phyloP scores from a whole-genome alignment of 139 green algal species.

The Spirogloea muscicola region DNA sequence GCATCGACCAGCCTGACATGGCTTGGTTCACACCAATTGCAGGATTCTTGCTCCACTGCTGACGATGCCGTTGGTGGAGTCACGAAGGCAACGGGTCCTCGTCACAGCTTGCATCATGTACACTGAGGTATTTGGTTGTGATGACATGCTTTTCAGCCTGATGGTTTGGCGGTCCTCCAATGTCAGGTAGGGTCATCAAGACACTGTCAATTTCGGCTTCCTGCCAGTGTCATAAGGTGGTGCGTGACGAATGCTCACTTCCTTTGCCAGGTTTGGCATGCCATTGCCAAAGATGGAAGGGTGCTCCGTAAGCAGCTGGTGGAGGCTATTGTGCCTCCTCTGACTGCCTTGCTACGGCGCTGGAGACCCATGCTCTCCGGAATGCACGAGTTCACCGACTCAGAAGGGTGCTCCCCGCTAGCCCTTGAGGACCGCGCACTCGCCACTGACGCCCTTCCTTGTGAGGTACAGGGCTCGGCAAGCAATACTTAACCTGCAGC shows the following conservation, averaged over 20 bases:
- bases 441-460: conserved; percentile 16
- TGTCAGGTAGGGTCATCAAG: neutral
- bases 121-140: conserved; percentile 18
- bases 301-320: conserved; percentile 4
- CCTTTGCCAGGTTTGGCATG: conserved; percentile 22
- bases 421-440: conserved; percentile 25
- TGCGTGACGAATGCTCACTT: neutral
- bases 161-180: conserved; percentile 1
- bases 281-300: neutral
- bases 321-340: conserved; percentile 22
- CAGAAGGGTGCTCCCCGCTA: conserved; percentile 18
- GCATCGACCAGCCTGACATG: no score
- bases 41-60: conserved; percentile 15
- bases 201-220: neutral
- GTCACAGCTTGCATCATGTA: conserved; percentile 22
- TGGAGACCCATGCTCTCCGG: conserved; percentile 31
- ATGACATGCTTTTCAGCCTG: neutral
- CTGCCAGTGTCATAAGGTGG: neutral
- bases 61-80: conserved; percentile 16
- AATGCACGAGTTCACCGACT: conserved; percentile 29
- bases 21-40: no score
- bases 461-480: conserved; percentile 14
- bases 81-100: conserved; percentile 13
- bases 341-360: conserved; percentile 18
- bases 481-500: no score